These are phyloP conservation scores for Cyclotella choctawhatcheeana DNA, from an alignment of 108 stramenopile genomes.

Conservation along the genomic window DNA sequence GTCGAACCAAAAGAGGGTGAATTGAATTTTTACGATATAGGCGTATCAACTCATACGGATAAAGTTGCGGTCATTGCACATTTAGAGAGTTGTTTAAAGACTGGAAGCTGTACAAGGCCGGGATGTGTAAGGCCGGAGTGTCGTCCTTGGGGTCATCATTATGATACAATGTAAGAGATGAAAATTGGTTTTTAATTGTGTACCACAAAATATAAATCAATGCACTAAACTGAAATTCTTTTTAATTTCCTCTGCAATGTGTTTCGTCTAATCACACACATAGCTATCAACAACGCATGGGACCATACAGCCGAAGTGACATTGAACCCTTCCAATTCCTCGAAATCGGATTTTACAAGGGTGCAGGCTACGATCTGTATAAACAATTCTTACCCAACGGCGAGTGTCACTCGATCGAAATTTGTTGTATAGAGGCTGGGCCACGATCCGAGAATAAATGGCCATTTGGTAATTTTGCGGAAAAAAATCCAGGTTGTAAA, in stretches of 20 bases:
- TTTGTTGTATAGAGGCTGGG: constrained; percentile 54
- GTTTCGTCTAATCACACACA: no score
- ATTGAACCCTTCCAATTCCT: constrained; percentile 61
- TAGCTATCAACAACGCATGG: constrained; percentile 58
- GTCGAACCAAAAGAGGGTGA: constrained; percentile 15
- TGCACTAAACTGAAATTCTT: no score
- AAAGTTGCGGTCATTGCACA: not conserved
- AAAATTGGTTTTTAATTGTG: no score
- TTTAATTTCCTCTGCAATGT: no score
- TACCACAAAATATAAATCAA: no score
- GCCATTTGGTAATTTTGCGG: constrained; percentile 67
- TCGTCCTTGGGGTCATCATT: constrained; percentile 58
- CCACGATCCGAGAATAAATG: constrained; percentile 63
- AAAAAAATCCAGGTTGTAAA: constrained; percentile 46
- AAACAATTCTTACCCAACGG: constrained; percentile 50
- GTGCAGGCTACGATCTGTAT: constrained; percentile 45
- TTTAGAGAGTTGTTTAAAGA: constrained; percentile 25
- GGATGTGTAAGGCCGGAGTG: constrained; percentile 34
- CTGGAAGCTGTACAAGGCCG: constrained; percentile 29
- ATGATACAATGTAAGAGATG: constrained; percentile 65
- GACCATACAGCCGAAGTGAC: constrained; percentile 38
- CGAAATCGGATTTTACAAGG: constrained; percentile 67
- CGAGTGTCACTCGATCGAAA: constrained; percentile 61
- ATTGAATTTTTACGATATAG: constrained; percentile 26
- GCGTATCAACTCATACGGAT: constrained; percentile 11